phyloP scores from a whole-genome alignment of 345 rosid genomes.

The Eucalyptus paniculata region DNA sequence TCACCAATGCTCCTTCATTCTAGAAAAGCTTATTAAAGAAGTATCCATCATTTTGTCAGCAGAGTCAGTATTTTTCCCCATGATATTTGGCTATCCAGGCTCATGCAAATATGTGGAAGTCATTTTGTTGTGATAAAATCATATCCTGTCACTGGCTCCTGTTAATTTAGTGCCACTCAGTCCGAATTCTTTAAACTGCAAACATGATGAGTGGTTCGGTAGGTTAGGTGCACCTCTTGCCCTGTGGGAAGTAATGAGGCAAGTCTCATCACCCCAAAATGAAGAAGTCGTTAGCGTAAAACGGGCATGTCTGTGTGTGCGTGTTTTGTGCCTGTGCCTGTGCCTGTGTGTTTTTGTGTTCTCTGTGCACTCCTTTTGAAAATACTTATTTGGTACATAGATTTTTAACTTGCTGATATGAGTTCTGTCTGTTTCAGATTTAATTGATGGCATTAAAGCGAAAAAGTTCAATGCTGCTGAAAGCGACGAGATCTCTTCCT shows the following conservation, averaged over 20 bases:
- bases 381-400: not conserved
- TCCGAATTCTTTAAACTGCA: not conserved
- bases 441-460: constrained; percentile 42
- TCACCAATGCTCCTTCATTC: not conserved
- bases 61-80: not conserved
- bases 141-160: not conserved
- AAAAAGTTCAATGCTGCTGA: constrained; percentile 44
- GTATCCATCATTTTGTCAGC: not conserved
- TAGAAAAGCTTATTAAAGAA: not conserved
- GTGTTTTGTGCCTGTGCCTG: not conserved
- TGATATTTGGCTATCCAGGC: not conserved
- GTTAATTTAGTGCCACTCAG: not conserved
- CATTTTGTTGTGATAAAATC: not conserved
- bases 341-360: not conserved
- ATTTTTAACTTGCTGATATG: not conserved
- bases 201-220: not conserved
- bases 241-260: constrained; percentile 1
- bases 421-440: constrained; percentile 19
- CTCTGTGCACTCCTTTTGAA: not conserved
- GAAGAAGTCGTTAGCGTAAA: not conserved
- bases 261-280: not conserved
- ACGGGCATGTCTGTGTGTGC: not conserved
- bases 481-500: constrained; percentile 46
- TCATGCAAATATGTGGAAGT: not conserved
- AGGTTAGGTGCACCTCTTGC: not conserved